Evolutionary conservation across 495 filamentous ascomycete species (phyloP).

Genomic region (Penicillium canariense): DNA sequence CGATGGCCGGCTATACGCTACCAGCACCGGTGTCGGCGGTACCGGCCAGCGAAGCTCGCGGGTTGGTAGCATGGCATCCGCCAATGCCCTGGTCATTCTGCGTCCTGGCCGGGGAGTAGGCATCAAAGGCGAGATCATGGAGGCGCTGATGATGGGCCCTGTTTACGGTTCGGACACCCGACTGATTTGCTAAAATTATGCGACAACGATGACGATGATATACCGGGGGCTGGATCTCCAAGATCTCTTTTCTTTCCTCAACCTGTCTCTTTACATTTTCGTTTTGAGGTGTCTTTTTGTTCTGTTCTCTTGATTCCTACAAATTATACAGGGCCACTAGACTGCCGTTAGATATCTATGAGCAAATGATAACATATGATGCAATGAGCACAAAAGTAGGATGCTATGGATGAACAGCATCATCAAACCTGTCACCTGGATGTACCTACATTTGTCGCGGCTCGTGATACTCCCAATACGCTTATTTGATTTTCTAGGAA

Average conservation of each 20-base stretch:
- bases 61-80: conserved; percentile 81
- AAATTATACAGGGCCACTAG: conserved; percentile 9
- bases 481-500: too few species aligned
- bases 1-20: conserved; percentile 71
- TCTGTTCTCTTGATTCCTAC: background rate
- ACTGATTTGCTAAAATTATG: conserved; percentile 21
- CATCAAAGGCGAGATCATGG: conserved; percentile 52
- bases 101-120: conserved; percentile 53
- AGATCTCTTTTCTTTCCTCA: conserved; percentile 7
- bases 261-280: conserved; percentile 7
- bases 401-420: too few species aligned
- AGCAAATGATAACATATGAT: conserved; percentile 9
- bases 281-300: conserved; percentile 2
- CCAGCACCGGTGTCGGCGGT: conserved; percentile 70
- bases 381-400: too few species aligned
- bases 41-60: conserved; percentile 76
- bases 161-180: conserved; percentile 31
- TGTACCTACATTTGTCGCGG: too few species aligned
- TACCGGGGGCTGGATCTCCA: conserved; percentile 16
- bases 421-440: too few species aligned
- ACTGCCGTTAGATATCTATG: conserved; percentile 17
- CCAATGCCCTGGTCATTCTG: conserved; percentile 82
- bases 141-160: conserved; percentile 62
- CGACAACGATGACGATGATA: conserved; percentile 9
- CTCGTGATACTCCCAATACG: too few species aligned